Percentiles rank a stretch among this genome's conserved stretches.
Conservation (phyloP, 2,329 filamentous ascomycete species). For the Ceratocystis huliohia region DNA sequence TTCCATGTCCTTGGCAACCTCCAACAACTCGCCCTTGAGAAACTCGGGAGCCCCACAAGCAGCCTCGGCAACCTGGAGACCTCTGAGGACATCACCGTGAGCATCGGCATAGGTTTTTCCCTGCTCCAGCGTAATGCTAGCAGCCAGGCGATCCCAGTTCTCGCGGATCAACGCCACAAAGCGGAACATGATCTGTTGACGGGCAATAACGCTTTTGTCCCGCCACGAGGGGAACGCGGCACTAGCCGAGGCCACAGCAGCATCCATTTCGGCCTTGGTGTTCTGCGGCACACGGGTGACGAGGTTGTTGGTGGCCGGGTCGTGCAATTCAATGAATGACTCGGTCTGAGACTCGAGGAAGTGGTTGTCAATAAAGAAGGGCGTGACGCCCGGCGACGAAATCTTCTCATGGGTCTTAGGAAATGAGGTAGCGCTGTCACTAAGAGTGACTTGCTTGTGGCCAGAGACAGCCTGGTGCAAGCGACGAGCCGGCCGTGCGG, state of each 20-base stretch:
- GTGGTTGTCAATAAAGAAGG: conserved; percentile 71
- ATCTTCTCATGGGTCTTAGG: conserved; percentile 62
- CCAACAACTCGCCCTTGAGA: conserved; percentile 69
- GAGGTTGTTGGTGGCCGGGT: conserved; percentile 75
- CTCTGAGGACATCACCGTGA: conserved; percentile 66
- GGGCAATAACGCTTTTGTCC: conserved; percentile 55
- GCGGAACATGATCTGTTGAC: conserved; percentile 81
- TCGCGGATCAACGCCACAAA: conserved; percentile 67
- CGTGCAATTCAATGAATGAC: conserved; percentile 66
- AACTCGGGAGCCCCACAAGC: conserved; percentile 69
- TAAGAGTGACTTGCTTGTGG: conserved; percentile 32
- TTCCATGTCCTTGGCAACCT: conserved; percentile 85
- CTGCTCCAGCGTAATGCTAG: conserved; percentile 77
- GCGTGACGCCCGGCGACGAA: conserved; percentile 53
- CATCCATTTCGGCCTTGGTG: conserved; percentile 63
- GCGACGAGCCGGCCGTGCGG: conserved; percentile 38
- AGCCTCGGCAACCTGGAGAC: conserved; percentile 73
- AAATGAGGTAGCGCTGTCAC: conserved; percentile 47
- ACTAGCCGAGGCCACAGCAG: conserved; percentile 61
- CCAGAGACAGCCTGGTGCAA: conserved; percentile 32
- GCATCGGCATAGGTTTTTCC: conserved; percentile 81
- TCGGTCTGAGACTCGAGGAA: conserved; percentile 56
- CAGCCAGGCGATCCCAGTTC: conserved; percentile 74
- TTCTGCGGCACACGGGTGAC: conserved; percentile 73
- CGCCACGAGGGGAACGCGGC: conserved; percentile 65